phyloP scores from a whole-genome alignment of 257 asterid genomes.

The Marsdenia floribunda region DNA sequence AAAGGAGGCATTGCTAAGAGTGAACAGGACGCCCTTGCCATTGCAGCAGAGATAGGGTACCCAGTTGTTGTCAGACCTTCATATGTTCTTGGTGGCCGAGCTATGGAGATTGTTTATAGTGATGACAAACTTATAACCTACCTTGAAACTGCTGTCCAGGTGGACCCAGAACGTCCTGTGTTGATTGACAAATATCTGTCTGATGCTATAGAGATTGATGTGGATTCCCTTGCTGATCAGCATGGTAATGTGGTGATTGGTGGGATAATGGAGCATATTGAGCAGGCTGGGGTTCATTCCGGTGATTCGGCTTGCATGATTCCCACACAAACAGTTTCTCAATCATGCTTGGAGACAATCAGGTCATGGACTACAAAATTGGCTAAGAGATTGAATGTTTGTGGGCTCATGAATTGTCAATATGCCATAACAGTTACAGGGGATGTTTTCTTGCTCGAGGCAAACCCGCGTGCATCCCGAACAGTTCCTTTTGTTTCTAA shows the following conservation, averaged over 20 bases:
- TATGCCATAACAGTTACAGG: constrained; percentile 81
- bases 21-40: constrained; percentile 80
- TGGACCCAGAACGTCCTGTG: constrained; percentile 96
- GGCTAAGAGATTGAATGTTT: constrained; percentile 70
- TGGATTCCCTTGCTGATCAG: constrained; percentile 74
- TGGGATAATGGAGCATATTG: constrained; percentile 99
- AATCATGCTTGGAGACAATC: constrained; percentile 66
- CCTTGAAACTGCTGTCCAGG: constrained; percentile 88
- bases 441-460: constrained; percentile 89
- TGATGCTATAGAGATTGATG: constrained; percentile 87
- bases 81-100: constrained; percentile 95
- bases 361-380: constrained; percentile 82
- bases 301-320: constrained; percentile 99
- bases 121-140: constrained; percentile 78
- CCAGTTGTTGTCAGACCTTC: constrained; percentile 98
- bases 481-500: constrained; percentile 95
- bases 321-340: constrained; percentile 74
- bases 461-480: constrained; percentile 95
- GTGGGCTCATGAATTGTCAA: constrained; percentile 94
- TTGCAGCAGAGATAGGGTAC: constrained; percentile 86
- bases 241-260: constrained; percentile 93
- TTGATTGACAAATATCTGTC: constrained; percentile 77
- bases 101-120: constrained; percentile 95
- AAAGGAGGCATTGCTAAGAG: constrained; percentile 96
- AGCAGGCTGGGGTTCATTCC: constrained; percentile 96